These are phyloP conservation scores for Fusarium temperatum DNA, from an alignment of 2,329 filamentous ascomycete genomes.

Conservation along the genomic window DNA sequence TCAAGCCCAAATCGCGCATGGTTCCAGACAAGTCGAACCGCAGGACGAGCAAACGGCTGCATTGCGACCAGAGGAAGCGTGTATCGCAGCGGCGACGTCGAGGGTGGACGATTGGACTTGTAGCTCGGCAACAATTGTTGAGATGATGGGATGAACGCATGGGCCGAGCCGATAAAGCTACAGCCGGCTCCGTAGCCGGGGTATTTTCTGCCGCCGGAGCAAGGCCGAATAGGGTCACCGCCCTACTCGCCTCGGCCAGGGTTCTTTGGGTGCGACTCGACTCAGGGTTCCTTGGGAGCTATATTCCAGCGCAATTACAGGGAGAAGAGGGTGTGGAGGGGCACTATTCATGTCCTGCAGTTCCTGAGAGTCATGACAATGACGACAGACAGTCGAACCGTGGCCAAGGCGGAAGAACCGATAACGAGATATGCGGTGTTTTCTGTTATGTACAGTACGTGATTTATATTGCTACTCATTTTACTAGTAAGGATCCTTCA, in stretches of 20 bases:
- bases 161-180: constrained; percentile 38
- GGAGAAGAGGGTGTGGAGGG: constrained; percentile 30
- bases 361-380: constrained; percentile 24
- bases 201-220: constrained; percentile 39
- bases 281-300: constrained; percentile 4
- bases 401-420: constrained; percentile 17
- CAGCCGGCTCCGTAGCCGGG: constrained; percentile 35
- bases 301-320: constrained; percentile 7
- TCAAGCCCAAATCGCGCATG: constrained; percentile 42
- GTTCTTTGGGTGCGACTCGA: not conserved
- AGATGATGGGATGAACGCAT: constrained; percentile 28
- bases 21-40: constrained; percentile 44
- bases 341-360: constrained; percentile 10
- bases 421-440: constrained; percentile 34
- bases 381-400: constrained; percentile 33
- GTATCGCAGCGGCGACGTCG: constrained; percentile 21
- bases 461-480: constrained; percentile 13
- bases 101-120: constrained; percentile 12
- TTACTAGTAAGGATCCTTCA: constrained; percentile 18
- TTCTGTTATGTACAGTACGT: constrained; percentile 21
- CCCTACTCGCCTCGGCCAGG: constrained; percentile 16
- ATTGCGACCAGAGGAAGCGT: constrained; percentile 38
- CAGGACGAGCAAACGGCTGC: constrained; percentile 49
- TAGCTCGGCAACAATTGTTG: constrained; percentile 28
- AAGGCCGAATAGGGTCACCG: constrained; percentile 28